Percentiles rank a stretch among this genome's conserved stretches.
Conservation (phyloP, 805 yeast genomes). For the Phaffomyces thermotolerans region DNA sequence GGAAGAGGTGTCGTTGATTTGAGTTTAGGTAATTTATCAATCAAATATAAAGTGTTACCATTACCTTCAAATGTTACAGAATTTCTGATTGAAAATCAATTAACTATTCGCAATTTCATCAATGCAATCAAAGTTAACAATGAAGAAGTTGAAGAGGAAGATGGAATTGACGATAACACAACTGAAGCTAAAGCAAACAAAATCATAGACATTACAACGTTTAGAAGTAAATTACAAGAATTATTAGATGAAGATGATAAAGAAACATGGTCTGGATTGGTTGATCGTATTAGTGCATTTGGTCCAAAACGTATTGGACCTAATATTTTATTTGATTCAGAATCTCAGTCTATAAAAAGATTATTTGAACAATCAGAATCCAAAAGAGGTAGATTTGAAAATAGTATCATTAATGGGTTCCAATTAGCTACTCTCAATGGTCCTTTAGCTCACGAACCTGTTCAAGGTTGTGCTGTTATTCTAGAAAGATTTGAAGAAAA, state of each 20-base stretch:
- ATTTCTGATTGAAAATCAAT: slow-evolving; percentile 42
- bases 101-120: slow-evolving; percentile 33
- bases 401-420: slow-evolving; percentile 72
- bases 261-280: slow-evolving; percentile 24
- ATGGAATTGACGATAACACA: slow-evolving; percentile 14
- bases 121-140: slow-evolving; percentile 11
- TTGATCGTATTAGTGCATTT: slow-evolving; percentile 48
- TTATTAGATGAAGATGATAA: slow-evolving; percentile 23
- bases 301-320: slow-evolving; percentile 77
- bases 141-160: slow-evolving; percentile 15
- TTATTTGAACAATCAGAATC: slow-evolving; percentile 18
- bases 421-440: slow-evolving; percentile 79
- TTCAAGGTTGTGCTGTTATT: slow-evolving; percentile 66
- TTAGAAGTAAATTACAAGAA: slow-evolving; percentile 28
- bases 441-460: slow-evolving; percentile 81
- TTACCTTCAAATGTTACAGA: slow-evolving; percentile 43
- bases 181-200: slow-evolving; percentile 15
- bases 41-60: slow-evolving; percentile 43
- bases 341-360: slow-evolving; percentile 28
- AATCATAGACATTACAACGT: slow-evolving; percentile 22
- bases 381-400: slow-evolving; percentile 38
- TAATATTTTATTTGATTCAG: slow-evolving; percentile 59
- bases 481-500: slow-evolving; percentile 33
- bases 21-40: slow-evolving; percentile 40
- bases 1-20: slow-evolving; percentile 47